Conservation (phyloP, 2,329 filamentous ascomycete genomes). For the Myriosclerotinia scirpicola region DNA sequence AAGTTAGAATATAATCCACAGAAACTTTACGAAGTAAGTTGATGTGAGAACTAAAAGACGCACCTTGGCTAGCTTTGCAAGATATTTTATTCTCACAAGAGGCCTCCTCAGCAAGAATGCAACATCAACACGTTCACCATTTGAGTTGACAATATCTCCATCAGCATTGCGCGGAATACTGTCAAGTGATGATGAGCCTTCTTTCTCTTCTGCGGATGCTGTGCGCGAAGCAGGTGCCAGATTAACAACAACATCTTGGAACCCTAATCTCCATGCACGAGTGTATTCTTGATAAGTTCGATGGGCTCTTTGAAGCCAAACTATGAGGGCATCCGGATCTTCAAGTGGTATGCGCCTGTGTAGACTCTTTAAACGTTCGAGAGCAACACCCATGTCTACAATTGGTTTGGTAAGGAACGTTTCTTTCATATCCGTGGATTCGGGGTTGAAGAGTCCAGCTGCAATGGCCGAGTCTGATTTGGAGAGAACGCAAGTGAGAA, state of each 20-base stretch:
- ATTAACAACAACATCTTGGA: conserved; percentile 92
- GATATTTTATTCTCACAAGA: conserved; percentile 81
- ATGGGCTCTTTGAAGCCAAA: conserved; percentile 78
- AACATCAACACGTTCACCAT: conserved; percentile 90
- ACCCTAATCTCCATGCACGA: conserved; percentile 85
- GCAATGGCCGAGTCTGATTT: conserved; percentile 64
- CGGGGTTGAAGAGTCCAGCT: conserved; percentile 65
- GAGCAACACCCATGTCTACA: conserved; percentile 85
- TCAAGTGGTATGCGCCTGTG: conserved; percentile 79
- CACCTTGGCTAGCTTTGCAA: conserved; percentile 80
- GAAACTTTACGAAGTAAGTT: neutral
- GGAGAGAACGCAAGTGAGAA: conserved; percentile 80
- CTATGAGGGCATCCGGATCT: conserved; percentile 69
- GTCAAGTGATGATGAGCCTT: conserved; percentile 55
- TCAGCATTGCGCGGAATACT: conserved; percentile 61
- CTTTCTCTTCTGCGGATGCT: conserved; percentile 52
- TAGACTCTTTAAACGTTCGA: conserved; percentile 78
- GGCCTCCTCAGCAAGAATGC: conserved; percentile 90
- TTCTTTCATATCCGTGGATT: conserved; percentile 46
- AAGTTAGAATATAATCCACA: conserved; percentile 8
- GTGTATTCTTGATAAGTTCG: conserved; percentile 84
- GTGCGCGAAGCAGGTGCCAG: conserved; percentile 65
- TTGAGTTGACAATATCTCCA: conserved; percentile 58
- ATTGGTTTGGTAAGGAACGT: conserved; percentile 77
- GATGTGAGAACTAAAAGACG: neutral